These are phyloP conservation scores for Microsporum canis DNA, from an alignment of 2,329 filamentous ascomycete species.

Conservation along the genomic window DNA sequence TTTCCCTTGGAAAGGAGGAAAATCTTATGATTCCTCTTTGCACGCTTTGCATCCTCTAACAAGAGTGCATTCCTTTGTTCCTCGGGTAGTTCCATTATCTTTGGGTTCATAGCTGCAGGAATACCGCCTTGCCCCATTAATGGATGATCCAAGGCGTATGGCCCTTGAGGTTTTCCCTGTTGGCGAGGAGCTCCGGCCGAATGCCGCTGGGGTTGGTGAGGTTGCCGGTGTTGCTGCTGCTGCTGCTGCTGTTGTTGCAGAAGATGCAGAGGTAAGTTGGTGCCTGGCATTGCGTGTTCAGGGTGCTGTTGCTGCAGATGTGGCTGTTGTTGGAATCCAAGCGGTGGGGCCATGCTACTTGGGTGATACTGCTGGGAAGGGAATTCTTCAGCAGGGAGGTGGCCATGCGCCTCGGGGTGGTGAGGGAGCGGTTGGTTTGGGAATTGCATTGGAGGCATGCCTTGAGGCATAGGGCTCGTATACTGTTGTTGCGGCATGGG, in stretches of 20 bases:
- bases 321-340: slow-evolving; percentile 26
- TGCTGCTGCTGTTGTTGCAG: slow-evolving; percentile 57
- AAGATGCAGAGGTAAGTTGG: slow-evolving; percentile 38
- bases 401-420: slow-evolving; percentile 13
- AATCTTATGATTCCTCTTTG: slow-evolving; percentile 97
- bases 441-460: slow-evolving; percentile 9
- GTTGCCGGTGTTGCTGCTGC: slow-evolving; percentile 62
- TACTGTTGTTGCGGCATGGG: slow-evolving; percentile 15
- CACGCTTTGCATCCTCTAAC: slow-evolving; percentile 83
- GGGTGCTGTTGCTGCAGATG: slow-evolving; percentile 29
- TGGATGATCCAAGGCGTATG: slow-evolving; percentile 28
- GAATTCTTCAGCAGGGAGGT: slow-evolving; percentile 34
- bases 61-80: slow-evolving; percentile 74
- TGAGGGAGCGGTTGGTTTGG: slow-evolving; percentile 6
- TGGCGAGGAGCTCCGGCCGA: slow-evolving; percentile 19
- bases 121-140: slow-evolving; percentile 26
- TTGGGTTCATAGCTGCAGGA: slow-evolving; percentile 57
- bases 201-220: slow-evolving; percentile 32
- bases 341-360: slow-evolving; percentile 26
- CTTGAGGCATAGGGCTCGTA: not conserved
- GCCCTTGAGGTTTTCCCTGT: slow-evolving; percentile 20
- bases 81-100: slow-evolving; percentile 66
- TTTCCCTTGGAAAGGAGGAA: slow-evolving; percentile 88
- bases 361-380: slow-evolving; percentile 36
- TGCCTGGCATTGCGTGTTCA: slow-evolving; percentile 27